A percentile compares a stretch with the other conserved stretches of the same genome.
Evolutionary conservation across 768 basidiomycete genomes (phyloP).

Genomic region (Xanthoconium stramineum): DNA sequence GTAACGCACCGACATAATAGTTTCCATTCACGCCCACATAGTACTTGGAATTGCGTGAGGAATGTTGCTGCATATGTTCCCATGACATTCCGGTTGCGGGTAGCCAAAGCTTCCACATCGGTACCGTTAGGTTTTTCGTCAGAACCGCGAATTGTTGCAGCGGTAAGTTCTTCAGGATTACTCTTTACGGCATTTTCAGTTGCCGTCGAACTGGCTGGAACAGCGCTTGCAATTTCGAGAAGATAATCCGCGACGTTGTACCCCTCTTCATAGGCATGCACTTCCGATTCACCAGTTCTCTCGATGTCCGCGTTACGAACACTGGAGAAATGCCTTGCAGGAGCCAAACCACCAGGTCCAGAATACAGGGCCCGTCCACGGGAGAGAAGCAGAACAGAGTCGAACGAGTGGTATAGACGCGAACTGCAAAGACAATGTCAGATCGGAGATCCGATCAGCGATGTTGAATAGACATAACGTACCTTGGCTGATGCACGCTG

Average conservation of each 20-base stretch:
- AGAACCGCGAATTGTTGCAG: not conserved
- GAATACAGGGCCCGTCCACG: constrained; percentile 76
- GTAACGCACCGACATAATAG: constrained; percentile 57
- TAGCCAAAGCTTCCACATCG: constrained; percentile 22
- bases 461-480: constrained; percentile 16
- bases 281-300: constrained; percentile 30
- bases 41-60: constrained; percentile 82
- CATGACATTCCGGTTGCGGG: constrained; percentile 13
- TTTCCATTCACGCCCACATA: constrained; percentile 85
- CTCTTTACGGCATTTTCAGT: constrained; percentile 16
- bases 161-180: not conserved
- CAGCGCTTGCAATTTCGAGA: constrained; percentile 78
- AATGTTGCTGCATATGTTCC: constrained; percentile 68
- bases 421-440: constrained; percentile 43
- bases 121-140: constrained; percentile 12
- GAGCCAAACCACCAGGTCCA: constrained; percentile 70
- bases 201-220: constrained; percentile 44
- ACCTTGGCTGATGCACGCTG: constrained; percentile 87
- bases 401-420: constrained; percentile 81
- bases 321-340: constrained; percentile 62
- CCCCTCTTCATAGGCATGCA: constrained; percentile 62
- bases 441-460: not conserved
- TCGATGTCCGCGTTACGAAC: constrained; percentile 30
- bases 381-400: constrained; percentile 74
- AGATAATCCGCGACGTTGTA: constrained; percentile 94